Evolutionary conservation across 2,329 filamentous ascomycete species (phyloP).

Genomic region (Colletotrichum lupini): DNA sequence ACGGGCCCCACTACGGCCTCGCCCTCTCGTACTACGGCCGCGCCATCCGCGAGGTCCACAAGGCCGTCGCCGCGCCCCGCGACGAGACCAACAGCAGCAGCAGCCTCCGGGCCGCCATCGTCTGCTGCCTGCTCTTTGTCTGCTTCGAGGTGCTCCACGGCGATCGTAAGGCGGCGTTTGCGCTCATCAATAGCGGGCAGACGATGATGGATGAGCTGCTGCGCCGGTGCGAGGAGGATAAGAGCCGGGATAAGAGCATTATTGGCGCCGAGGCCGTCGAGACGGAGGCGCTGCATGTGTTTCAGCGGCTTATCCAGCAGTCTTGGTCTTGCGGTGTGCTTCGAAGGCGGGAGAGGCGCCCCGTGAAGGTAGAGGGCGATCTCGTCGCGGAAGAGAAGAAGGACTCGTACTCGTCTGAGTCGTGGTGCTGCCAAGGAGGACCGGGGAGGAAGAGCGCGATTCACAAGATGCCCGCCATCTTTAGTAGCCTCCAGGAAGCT

Average conservation of each 20-base stretch:
- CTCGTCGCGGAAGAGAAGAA: neutral
- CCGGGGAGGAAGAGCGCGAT: slow-evolving; percentile 24
- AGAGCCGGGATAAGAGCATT: neutral
- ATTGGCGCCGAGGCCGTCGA: slow-evolving; percentile 37
- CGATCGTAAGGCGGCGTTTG: slow-evolving; percentile 46
- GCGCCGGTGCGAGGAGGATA: neutral
- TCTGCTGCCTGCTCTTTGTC: slow-evolving; percentile 51
- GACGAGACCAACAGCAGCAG: slow-evolving; percentile 10
- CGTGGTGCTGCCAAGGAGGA: slow-evolving; percentile 39
- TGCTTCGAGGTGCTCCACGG: slow-evolving; percentile 51
- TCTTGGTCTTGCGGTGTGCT: slow-evolving; percentile 41
- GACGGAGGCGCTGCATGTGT: slow-evolving; percentile 42
- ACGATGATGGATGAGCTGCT: slow-evolving; percentile 49
- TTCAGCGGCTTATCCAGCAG: slow-evolving; percentile 44
- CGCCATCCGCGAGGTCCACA: slow-evolving; percentile 43
- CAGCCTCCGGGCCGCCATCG: slow-evolving; percentile 43
- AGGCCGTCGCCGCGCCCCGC: slow-evolving; percentile 14
- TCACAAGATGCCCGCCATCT: slow-evolving; percentile 37
- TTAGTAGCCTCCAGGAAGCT: slow-evolving; percentile 41
- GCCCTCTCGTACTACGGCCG: slow-evolving; percentile 48
- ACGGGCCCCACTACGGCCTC: slow-evolving; percentile 41
- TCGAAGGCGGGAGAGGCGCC: slow-evolving; percentile 1
- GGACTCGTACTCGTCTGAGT: neutral
- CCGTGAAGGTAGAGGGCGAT: no score
- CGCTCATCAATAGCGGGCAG: slow-evolving; percentile 50